phyloP scores from a whole-genome alignment of 73 alveolate genomes.

The Stentor coeruleus region DNA sequence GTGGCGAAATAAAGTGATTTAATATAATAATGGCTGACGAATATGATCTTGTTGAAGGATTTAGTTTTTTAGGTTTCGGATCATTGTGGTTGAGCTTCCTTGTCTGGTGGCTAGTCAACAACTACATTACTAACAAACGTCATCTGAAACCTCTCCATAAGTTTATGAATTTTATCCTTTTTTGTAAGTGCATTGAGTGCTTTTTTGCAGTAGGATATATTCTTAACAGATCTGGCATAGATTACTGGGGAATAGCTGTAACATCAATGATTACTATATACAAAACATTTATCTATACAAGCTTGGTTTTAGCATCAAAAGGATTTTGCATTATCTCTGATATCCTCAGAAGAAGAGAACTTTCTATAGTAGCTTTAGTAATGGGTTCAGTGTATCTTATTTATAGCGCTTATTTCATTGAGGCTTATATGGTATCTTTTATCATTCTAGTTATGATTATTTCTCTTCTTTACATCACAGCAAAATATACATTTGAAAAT shows the following conservation, averaged over 20 bases:
- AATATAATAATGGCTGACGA: background rate
- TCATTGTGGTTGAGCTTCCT: background rate
- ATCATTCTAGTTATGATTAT: background rate
- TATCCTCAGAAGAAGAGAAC: background rate
- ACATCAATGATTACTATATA: background rate
- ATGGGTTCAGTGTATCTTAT: background rate
- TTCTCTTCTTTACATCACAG: background rate
- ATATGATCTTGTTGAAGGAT: background rate
- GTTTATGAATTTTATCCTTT: background rate
- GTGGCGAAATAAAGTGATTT: too few relatives aligned
- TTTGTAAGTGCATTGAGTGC: conserved; percentile 1
- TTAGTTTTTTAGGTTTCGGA: background rate
- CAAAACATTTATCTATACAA: background rate
- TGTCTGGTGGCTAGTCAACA: background rate
- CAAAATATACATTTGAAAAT: background rate
- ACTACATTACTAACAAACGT: background rate
- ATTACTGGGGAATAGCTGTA: background rate
- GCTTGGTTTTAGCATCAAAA: background rate
- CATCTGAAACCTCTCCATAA: background rate
- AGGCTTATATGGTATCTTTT: background rate
- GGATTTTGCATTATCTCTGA: background rate
- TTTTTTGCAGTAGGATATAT: background rate
- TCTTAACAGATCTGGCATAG: background rate
- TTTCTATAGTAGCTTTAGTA: background rate
- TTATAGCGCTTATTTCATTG: conserved; percentile 10